These are phyloP conservation scores for Fusarium albosuccineum DNA, from an alignment of 2,329 filamentous ascomycete genomes.

Conservation along the genomic window DNA sequence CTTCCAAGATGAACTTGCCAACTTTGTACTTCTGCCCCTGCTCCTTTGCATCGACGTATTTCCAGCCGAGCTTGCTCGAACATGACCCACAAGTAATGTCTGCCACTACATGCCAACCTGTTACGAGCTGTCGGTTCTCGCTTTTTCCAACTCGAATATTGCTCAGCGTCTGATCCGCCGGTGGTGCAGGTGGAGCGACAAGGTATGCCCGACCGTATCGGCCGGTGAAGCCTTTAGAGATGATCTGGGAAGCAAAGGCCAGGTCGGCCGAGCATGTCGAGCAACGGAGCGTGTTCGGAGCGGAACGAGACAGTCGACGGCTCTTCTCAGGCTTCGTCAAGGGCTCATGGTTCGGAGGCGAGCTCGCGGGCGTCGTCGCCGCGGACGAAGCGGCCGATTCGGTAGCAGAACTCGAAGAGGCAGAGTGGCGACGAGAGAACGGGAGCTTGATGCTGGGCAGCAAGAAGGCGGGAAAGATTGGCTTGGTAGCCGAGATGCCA, in stretches of 20 bases:
- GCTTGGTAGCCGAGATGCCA: slow-evolving; percentile 57
- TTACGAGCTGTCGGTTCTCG: slow-evolving; percentile 70
- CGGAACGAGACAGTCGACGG: slow-evolving; percentile 56
- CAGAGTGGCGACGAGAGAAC: slow-evolving; percentile 59
- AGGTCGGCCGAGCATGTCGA: slow-evolving; percentile 70
- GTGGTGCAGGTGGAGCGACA: slow-evolving; percentile 58
- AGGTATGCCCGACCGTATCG: slow-evolving; percentile 74
- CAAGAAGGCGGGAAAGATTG: slow-evolving; percentile 65
- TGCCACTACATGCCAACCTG: slow-evolving; percentile 73
- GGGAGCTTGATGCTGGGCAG: slow-evolving; percentile 64
- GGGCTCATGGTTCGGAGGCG: slow-evolving; percentile 38
- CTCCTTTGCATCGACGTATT: slow-evolving; percentile 74
- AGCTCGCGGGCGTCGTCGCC: slow-evolving; percentile 47
- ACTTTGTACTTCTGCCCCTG: slow-evolving; percentile 74
- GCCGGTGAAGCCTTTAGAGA: slow-evolving; percentile 76
- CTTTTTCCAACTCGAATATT: slow-evolving; percentile 69
- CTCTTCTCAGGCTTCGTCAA: slow-evolving; percentile 24
- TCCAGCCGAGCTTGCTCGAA: slow-evolving; percentile 72
- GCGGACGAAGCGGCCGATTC: slow-evolving; percentile 46
- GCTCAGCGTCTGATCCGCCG: slow-evolving; percentile 54
- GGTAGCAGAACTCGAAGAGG: slow-evolving; percentile 51
- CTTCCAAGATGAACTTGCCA: slow-evolving; percentile 77
- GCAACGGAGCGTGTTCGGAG: slow-evolving; percentile 71
- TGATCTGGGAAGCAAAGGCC: slow-evolving; percentile 71
- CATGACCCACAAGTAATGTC: slow-evolving; percentile 72